A percentile compares a stretch with the other conserved stretches of the same genome.
Conservation (phyloP, 768 basidiomycete genomes). For the Tricholoma matsutake region DNA sequence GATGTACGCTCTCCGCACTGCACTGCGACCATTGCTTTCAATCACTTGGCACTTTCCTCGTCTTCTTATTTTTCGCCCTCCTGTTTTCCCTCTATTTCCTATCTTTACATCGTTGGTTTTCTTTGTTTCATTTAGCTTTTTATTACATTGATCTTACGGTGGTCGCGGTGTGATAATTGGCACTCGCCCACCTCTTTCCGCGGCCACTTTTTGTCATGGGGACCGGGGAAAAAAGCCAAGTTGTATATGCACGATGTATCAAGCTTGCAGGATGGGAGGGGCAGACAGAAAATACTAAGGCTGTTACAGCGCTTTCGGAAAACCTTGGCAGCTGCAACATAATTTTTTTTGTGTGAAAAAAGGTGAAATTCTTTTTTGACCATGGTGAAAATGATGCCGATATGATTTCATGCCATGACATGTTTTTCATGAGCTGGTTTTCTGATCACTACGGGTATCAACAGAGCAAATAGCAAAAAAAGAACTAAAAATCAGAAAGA, state of each 20-base stretch:
- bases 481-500: too few relatives aligned
- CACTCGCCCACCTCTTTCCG: not conserved
- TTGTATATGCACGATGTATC: not conserved
- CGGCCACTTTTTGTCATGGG: not conserved
- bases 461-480: too few relatives aligned
- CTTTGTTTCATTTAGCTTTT: slow-evolving; percentile 8
- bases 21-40: slow-evolving; percentile 14
- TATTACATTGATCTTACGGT: not conserved
- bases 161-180: not conserved
- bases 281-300: too few relatives aligned
- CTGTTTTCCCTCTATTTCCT: slow-evolving; percentile 5
- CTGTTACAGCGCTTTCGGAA: too few relatives aligned
- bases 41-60: slow-evolving; percentile 1
- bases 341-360: too few relatives aligned
- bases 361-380: too few relatives aligned
- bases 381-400: too few relatives aligned
- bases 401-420: too few relatives aligned
- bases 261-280: too few relatives aligned
- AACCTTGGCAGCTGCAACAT: too few relatives aligned
- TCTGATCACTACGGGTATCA: too few relatives aligned
- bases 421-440: too few relatives aligned
- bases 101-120: slow-evolving; percentile 11
- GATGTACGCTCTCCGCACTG: slow-evolving; percentile 13
- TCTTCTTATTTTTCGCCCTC: slow-evolving; percentile 2
- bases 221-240: not conserved